Base-by-base conservation (phyloP, 306 rosid genomes). In the Citrullus mucosospermus region DNA sequence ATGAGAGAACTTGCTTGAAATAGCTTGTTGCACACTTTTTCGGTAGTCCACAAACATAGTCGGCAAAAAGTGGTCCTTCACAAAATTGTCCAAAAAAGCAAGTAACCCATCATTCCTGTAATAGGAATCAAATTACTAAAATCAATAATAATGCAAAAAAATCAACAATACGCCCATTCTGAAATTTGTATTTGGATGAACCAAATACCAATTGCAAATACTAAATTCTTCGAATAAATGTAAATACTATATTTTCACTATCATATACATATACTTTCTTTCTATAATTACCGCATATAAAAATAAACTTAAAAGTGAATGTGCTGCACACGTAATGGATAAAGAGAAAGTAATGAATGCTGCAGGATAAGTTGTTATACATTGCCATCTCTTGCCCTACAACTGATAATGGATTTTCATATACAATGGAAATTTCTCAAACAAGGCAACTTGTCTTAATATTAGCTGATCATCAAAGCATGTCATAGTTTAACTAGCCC, bases 11-110 rank as follows among this genome's bases (percentile, higher is more conserved):
- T 91, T 92, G 87, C 99, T 96, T 87, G 99, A 96, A 86, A 96
- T 96, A 84, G 99, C 99, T 85, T 96, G 99, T 69, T 96, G 99
- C 77, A 96, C 98, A 77, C 98, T 87, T 85, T 96, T 96, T 82
- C 99, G 88, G 90, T 96, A 96, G 89, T 96, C 99, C 78, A 96
- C 99, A 78, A 92, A 96, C 98, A 96, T 91, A 53, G 98, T 93
- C 43, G 99, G 99, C 78, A 96, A 84, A 74, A 96, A 96, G 80
- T 89, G 99, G 87, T 96, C 99, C 91, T 96, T 96, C 80, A 96
- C 97, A 80, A 96, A 92, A 82, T 96, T 96, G 90, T 96, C 99
- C 93, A 96, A 90, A 83, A 96, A 96, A 79, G 98, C 90, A 78
- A 88, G 90, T 81, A 96, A 81, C 73, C 98, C 99, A 86, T 96